Conservation (phyloP, 331 rosid genomes). For the Quercus lobata region DNA sequence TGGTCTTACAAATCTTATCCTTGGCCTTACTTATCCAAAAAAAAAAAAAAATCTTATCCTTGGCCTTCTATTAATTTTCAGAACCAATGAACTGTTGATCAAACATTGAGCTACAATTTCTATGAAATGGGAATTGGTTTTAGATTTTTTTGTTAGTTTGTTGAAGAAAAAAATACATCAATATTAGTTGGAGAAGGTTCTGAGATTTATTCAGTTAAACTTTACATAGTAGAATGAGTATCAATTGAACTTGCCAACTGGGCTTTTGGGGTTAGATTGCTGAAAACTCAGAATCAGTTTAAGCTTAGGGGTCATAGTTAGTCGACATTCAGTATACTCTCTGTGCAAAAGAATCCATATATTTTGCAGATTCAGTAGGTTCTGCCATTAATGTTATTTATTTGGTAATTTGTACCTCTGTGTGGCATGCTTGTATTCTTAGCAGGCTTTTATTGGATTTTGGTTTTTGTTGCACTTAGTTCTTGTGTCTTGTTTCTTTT, state of each 20-base stretch:
- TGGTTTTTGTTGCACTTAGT: conserved; percentile 6
- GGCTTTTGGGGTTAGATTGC: background rate
- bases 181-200: background rate
- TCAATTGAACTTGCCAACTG: background rate
- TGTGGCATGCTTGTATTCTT: conserved; percentile 1
- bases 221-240: background rate
- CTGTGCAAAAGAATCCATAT: background rate
- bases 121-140: background rate
- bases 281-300: background rate
- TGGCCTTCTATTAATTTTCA: background rate
- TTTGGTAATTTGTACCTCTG: background rate
- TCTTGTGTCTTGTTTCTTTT: background rate
- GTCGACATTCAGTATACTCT: background rate
- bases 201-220: background rate
- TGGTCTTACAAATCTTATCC: background rate
- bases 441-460: background rate
- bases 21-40: background rate
- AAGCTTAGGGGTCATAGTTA: background rate
- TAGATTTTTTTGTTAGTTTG: background rate
- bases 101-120: background rate
- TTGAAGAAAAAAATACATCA: background rate
- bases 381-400: background rate
- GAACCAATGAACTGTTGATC: background rate
- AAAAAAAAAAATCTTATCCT: too few species aligned
- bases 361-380: background rate